phyloP scores from a whole-genome alignment of 2,329 filamentous ascomycete species.

The Lasiodiplodia gonubiensis region DNA sequence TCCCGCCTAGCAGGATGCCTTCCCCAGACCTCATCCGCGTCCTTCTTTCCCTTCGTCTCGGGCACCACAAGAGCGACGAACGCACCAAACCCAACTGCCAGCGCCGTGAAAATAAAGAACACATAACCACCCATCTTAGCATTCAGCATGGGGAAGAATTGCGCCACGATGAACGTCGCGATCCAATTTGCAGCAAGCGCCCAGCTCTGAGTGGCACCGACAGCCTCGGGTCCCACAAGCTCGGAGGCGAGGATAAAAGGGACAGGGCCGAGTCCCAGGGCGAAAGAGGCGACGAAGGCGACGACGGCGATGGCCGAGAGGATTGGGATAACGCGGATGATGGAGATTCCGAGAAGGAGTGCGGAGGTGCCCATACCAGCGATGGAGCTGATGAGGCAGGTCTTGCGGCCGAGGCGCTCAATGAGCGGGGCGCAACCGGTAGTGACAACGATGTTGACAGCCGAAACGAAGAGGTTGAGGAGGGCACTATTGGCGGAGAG shows the following conservation, averaged over 20 bases:
- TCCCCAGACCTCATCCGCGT: slow-evolving; percentile 91
- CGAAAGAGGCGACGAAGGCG: slow-evolving; percentile 87
- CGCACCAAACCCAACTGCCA: slow-evolving; percentile 70
- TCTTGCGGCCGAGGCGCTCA: slow-evolving; percentile 86
- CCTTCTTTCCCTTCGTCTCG: slow-evolving; percentile 85
- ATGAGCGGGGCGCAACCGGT: slow-evolving; percentile 80
- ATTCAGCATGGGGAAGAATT: slow-evolving; percentile 92
- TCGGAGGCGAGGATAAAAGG: slow-evolving; percentile 94
- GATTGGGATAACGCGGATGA: slow-evolving; percentile 72
- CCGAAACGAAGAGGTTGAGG: slow-evolving; percentile 85
- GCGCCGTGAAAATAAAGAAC: slow-evolving; percentile 86
- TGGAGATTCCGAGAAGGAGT: slow-evolving; percentile 78
- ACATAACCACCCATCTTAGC: slow-evolving; percentile 79
- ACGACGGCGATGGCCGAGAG: slow-evolving; percentile 83
- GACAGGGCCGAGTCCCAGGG: slow-evolving; percentile 87
- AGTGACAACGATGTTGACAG: slow-evolving; percentile 85
- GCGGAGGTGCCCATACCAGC: slow-evolving; percentile 82
- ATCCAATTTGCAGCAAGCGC: slow-evolving; percentile 86
- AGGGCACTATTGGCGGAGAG: slow-evolving; percentile 81
- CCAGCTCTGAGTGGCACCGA: slow-evolving; percentile 90
- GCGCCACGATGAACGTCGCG: slow-evolving; percentile 88
- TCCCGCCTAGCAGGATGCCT: slow-evolving; percentile 55
- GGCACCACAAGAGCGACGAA: slow-evolving; percentile 81
- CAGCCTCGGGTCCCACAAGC: slow-evolving; percentile 86
- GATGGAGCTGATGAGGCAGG: slow-evolving; percentile 81